phyloP scores from a whole-genome alignment of 2,329 filamentous ascomycete genomes.

The Gnomoniopsis smithogilvyi region DNA sequence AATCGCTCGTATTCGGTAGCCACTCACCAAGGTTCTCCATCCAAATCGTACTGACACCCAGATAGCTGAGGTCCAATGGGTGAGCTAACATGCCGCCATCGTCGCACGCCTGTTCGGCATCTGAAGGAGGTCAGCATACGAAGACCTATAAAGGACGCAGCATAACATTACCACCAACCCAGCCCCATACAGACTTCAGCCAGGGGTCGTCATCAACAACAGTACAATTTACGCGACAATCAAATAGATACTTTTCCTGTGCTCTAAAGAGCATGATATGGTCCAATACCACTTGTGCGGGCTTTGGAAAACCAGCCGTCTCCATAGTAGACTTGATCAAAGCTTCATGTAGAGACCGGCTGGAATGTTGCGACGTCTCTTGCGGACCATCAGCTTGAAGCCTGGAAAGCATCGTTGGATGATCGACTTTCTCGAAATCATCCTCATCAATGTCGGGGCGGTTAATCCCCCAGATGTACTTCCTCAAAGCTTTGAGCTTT shows the following conservation, averaged over 20 bases:
- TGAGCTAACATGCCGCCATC: slow-evolving; percentile 68
- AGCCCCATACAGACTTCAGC: slow-evolving; percentile 77
- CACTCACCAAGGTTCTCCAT: slow-evolving; percentile 60
- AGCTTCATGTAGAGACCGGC: slow-evolving; percentile 56
- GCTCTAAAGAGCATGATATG: slow-evolving; percentile 59
- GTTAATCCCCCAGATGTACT: slow-evolving; percentile 20
- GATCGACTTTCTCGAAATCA: slow-evolving; percentile 19
- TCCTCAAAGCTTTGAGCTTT: slow-evolving; percentile 46
- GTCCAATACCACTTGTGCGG: slow-evolving; percentile 51
- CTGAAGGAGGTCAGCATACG: slow-evolving; percentile 31
- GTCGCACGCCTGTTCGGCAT: slow-evolving; percentile 60
- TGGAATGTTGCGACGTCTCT: slow-evolving; percentile 32
- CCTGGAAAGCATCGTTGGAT: slow-evolving; percentile 22
- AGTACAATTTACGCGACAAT: slow-evolving; percentile 61
- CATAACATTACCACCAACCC: slow-evolving; percentile 57
- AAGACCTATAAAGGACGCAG: background rate
- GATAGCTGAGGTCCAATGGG: slow-evolving; percentile 69
- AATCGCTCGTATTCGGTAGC: slow-evolving; percentile 11
- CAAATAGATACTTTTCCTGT: slow-evolving; percentile 60
- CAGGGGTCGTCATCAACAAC: slow-evolving; percentile 71
- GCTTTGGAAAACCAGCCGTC: slow-evolving; percentile 43
- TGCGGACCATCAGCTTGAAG: slow-evolving; percentile 4
- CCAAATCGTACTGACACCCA: slow-evolving; percentile 74
- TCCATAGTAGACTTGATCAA: slow-evolving; percentile 44
- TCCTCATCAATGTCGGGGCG: slow-evolving; percentile 19